phyloP scores from a whole-genome alignment of 179 eudicot genomes.

The Camellia oleifera region DNA sequence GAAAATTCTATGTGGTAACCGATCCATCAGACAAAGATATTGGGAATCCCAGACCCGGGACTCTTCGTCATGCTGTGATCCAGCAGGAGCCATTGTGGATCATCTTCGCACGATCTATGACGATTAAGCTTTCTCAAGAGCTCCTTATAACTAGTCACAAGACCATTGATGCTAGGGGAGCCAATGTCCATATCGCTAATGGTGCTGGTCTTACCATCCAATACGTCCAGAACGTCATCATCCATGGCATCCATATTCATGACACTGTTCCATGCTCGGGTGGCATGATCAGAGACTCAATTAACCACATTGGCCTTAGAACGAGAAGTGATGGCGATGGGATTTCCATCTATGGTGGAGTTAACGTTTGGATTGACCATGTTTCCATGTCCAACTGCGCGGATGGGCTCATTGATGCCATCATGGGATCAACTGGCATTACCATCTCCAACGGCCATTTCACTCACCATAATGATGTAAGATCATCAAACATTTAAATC shows the following conservation, averaged over 20 bases:
- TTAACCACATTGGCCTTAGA: conserved; percentile 40
- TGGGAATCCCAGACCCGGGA: conserved; percentile 37
- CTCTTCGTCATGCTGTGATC: conserved; percentile 50
- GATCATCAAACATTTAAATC: neutral
- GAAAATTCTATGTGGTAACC: conserved; percentile 33
- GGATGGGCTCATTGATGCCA: conserved; percentile 63
- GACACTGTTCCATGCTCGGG: conserved; percentile 36
- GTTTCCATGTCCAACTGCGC: conserved; percentile 37
- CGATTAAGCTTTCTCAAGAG: conserved; percentile 44
- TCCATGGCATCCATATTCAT: conserved; percentile 59
- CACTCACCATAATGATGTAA: conserved; percentile 55
- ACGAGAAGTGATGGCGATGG: conserved; percentile 60
- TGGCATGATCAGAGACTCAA: conserved; percentile 46
- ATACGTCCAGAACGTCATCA: conserved; percentile 47
- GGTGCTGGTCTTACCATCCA: conserved; percentile 56
- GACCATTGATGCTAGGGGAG: conserved; percentile 68
- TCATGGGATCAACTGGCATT: conserved; percentile 56
- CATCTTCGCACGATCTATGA: conserved; percentile 41
- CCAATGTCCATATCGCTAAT: conserved; percentile 40
- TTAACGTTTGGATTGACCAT: conserved; percentile 65
- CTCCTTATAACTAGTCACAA: conserved; percentile 51
- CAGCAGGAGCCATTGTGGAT: conserved; percentile 53
- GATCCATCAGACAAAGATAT: conserved; percentile 34
- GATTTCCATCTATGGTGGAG: conserved; percentile 38
- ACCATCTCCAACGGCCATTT: conserved; percentile 74